Conservation (phyloP, 2,329 filamentous ascomycete genomes). For the Claviceps purpurea region DNA sequence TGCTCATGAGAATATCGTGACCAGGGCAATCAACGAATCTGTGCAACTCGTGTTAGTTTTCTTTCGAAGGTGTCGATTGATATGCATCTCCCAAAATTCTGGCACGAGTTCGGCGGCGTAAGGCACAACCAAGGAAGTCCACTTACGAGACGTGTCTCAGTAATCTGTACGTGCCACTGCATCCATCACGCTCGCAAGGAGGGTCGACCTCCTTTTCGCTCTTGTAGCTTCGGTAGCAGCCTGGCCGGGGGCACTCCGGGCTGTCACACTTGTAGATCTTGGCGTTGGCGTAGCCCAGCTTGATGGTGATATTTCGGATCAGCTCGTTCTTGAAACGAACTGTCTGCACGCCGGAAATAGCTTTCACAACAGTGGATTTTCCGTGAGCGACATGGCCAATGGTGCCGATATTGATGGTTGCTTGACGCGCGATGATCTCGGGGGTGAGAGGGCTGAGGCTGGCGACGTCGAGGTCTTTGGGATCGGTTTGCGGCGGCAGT, state of each 20-base stretch:
- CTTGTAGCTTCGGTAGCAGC: slow-evolving; percentile 94
- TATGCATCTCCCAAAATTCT: too few relatives aligned
- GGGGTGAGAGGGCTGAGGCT: slow-evolving; percentile 74
- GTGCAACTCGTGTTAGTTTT: slow-evolving; percentile 8
- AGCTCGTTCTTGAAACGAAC: slow-evolving; percentile 99
- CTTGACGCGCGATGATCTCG: slow-evolving; percentile 94
- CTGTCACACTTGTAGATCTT: slow-evolving; percentile 99
- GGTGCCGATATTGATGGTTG: slow-evolving; percentile 97
- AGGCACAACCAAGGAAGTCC: neutral
- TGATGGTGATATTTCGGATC: slow-evolving; percentile 99
- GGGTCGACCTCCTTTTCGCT: slow-evolving; percentile 98
- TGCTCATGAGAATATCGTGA: slow-evolving; percentile 99
- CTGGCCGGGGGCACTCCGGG: slow-evolving; percentile 76
- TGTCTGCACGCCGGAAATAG: slow-evolving; percentile 96
- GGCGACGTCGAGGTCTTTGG: slow-evolving; percentile 72
- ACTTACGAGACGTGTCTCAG: slow-evolving; percentile 85
- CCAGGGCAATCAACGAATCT: slow-evolving; percentile 95
- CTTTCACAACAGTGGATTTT: slow-evolving; percentile 97
- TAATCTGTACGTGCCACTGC: slow-evolving; percentile 73
- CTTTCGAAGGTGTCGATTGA: too few relatives aligned
- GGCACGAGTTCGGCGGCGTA: too few relatives aligned
- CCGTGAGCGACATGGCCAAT: slow-evolving; percentile 98
- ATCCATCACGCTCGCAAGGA: slow-evolving; percentile 87
- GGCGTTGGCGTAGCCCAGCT: slow-evolving; percentile 97
- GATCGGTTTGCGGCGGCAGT: slow-evolving; percentile 81